A percentile compares a stretch with the other conserved stretches of the same genome.
phyloP scores from a whole-genome alignment of 805 yeast genomes.

The Ogataea wickerhamii region DNA sequence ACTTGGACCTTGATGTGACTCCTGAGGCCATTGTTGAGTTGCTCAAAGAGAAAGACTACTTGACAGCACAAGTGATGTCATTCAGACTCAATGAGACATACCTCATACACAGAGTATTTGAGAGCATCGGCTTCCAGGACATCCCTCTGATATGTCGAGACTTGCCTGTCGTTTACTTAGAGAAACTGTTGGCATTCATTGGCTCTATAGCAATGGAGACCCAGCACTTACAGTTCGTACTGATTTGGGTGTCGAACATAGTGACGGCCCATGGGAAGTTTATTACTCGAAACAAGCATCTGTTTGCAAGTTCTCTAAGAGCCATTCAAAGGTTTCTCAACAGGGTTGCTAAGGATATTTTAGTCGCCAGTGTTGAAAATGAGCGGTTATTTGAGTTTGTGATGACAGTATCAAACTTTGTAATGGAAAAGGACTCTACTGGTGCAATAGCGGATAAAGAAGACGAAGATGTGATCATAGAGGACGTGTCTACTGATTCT shows the following conservation, averaged over 20 bases:
- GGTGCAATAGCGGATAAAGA: constrained; percentile 26
- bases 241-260: constrained; percentile 74
- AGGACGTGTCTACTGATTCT: constrained; percentile 28
- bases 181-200: constrained; percentile 63
- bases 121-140: constrained; percentile 66
- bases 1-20: constrained; percentile 87
- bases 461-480: constrained; percentile 26
- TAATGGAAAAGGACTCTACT: constrained; percentile 9
- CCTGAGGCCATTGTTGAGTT: constrained; percentile 68
- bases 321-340: constrained; percentile 72
- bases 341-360: constrained; percentile 72
- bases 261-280: constrained; percentile 74
- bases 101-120: constrained; percentile 70
- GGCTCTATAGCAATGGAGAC: constrained; percentile 65
- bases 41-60: constrained; percentile 56
- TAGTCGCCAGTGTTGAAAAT: constrained; percentile 48
- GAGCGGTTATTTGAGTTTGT: constrained; percentile 54
- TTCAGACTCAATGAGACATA: constrained; percentile 84
- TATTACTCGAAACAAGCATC: constrained; percentile 58
- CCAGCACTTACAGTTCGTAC: constrained; percentile 79
- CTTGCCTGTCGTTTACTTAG: constrained; percentile 74
- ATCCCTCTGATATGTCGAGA: constrained; percentile 62
- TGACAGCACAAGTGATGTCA: constrained; percentile 85
- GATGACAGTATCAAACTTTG: constrained; percentile 17
- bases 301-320: constrained; percentile 61